Percentiles rank a stretch among this genome's conserved stretches.
These are phyloP conservation scores for Elsinoe necatrix DNA, from an alignment of 2,329 filamentous ascomycete species.

Conservation along the genomic window DNA sequence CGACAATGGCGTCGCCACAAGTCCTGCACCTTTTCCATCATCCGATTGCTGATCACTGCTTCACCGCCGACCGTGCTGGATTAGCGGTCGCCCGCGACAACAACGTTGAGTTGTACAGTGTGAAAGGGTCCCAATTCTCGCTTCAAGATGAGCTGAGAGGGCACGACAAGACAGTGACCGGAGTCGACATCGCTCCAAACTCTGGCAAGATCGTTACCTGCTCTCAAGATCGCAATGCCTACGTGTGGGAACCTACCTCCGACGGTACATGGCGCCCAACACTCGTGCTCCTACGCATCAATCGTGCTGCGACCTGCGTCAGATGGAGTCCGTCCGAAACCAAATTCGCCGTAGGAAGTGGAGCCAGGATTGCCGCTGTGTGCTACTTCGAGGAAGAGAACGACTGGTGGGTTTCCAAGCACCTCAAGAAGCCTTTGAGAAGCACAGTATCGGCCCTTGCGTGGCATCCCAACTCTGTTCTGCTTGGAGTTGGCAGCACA, in stretches of 20 bases:
- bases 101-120: slow-evolving; percentile 77
- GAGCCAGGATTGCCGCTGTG: slow-evolving; percentile 87
- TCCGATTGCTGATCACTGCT: slow-evolving; percentile 95
- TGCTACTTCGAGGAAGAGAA: slow-evolving; percentile 99
- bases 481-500: slow-evolving; percentile 90
- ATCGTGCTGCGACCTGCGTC: slow-evolving; percentile 90
- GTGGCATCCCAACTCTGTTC: slow-evolving; percentile 96
- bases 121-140: slow-evolving; percentile 64
- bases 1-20: slow-evolving; percentile 72
- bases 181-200: slow-evolving; percentile 86
- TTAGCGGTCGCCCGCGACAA: slow-evolving; percentile 88
- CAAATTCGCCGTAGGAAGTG: slow-evolving; percentile 96
- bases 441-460: slow-evolving; percentile 91
- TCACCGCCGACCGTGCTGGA: slow-evolving; percentile 81
- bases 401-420: slow-evolving; percentile 99
- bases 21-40: slow-evolving; percentile 95
- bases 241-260: slow-evolving; percentile 89
- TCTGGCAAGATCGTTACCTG: slow-evolving; percentile 94
- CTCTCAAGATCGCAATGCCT: slow-evolving; percentile 95
- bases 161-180: slow-evolving; percentile 93
- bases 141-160: slow-evolving; percentile 89
- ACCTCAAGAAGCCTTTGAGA: slow-evolving; percentile 96
- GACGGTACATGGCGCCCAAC: slow-evolving; percentile 94
- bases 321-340: slow-evolving; percentile 94
- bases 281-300: slow-evolving; percentile 91